Evolutionary conservation across 2,329 filamentous ascomycete species (phyloP), one percentile per base, ranked within the genome.

Genomic region (Fusarium sp.): DNA sequence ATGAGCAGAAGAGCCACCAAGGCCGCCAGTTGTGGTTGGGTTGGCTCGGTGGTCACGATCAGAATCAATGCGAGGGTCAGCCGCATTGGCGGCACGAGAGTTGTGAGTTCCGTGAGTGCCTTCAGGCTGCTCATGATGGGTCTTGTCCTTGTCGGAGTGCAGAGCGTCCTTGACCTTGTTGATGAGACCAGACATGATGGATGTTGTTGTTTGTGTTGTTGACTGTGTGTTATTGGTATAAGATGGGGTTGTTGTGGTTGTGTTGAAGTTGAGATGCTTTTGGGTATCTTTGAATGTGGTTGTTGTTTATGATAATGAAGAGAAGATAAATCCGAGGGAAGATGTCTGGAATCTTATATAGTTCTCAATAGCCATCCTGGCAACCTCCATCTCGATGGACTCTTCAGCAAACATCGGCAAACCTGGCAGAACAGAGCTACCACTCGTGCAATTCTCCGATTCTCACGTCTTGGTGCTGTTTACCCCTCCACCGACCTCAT

Each of bases 131-230:
- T 60, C 47, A 20, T 60, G 13, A 14, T 60, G 13, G 14, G 74
- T 63, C 65, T 83, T 80, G 77, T 84, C 80, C 66, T 83, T 80
- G 77, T 84, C 80, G 64, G 80, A 78, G 72, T 80, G 74, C 60
- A 87, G 76, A 65, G 80, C 84, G 6, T 87, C 84, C 83, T 88
- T 88, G 76, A 87, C 82, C 79, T 88, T 88, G 82, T 88, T 84
- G 75, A 87, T 77, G 73, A 88, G 79, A 71, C 78, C 78, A 77
- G 86, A 86, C 86, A 88, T 88, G 74, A 65, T 87, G 65, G 30
- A 9, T 61, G 33, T 44, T 27, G 33, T 57, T 66, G 44, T 30
- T 47, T 40, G 23, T 49, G 41, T 57, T 49, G 22, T 57, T 46
- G 43, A 40, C 56, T 51, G n/a, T 33, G 23, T 41, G 45, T 20